Conservation (phyloP, 1,284 basidiomycete genomes). For the Ceratorhiza oryzae-sativae region DNA sequence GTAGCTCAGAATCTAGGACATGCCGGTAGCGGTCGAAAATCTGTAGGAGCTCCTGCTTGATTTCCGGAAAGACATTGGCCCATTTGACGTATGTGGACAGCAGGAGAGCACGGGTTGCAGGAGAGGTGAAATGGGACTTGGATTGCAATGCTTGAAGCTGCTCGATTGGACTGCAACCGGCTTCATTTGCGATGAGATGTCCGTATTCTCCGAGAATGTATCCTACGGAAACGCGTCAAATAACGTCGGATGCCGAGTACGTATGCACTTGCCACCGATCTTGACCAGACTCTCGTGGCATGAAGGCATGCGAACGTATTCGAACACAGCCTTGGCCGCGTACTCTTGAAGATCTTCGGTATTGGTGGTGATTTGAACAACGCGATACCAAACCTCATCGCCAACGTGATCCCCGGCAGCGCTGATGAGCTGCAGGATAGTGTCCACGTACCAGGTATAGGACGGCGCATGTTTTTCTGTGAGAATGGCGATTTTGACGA, state of each 20-base stretch:
- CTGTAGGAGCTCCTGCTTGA: constrained; percentile 90
- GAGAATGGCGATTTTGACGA: constrained; percentile 96
- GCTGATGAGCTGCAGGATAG: constrained; percentile 92
- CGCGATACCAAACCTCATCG: constrained; percentile 99
- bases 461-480: constrained; percentile 97
- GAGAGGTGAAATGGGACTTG: constrained; percentile 94
- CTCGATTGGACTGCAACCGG: constrained; percentile 91
- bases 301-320: constrained; percentile 86
- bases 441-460: constrained; percentile 97
- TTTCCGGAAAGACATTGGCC: constrained; percentile 99
- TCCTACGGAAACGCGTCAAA: constrained; percentile 56
- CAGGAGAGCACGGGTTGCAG: constrained; percentile 89
- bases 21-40: constrained; percentile 98
- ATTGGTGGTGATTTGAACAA: constrained; percentile 98
- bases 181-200: constrained; percentile 94
- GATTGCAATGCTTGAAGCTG: constrained; percentile 95
- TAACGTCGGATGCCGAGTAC: constrained; percentile 43
- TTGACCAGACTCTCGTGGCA: constrained; percentile 98
- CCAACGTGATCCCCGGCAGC: constrained; percentile 98
- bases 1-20: constrained; percentile 96
- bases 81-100: constrained; percentile 99
- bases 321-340: constrained; percentile 92
- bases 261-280: constrained; percentile 74
- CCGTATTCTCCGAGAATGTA: constrained; percentile 98
- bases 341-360: constrained; percentile 97